Percentiles rank a stretch among this genome's conserved stretches.
Evolutionary conservation across 768 basidiomycete species (phyloP).

Genomic region (Holtermannia corniformis): DNA sequence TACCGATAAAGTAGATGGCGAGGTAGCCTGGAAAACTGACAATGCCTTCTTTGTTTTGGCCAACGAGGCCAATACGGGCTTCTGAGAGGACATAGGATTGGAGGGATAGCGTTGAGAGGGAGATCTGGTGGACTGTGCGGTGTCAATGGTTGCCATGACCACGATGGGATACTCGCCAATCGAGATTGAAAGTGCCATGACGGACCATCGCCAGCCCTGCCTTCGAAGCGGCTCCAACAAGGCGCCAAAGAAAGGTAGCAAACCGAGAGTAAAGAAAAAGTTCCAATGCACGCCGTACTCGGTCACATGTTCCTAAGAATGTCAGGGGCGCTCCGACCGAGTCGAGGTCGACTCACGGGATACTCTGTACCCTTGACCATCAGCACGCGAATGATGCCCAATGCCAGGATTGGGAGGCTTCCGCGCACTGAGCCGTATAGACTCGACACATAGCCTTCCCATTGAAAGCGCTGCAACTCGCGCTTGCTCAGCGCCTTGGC

Average conservation of each 20-base stretch:
- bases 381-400: conserved; percentile 68
- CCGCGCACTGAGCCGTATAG: background rate
- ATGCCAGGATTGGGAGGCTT: conserved; percentile 50
- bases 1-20: conserved; percentile 75
- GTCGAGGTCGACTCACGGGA: conserved; percentile 54
- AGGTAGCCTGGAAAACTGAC: conserved; percentile 73
- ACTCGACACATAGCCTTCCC: background rate
- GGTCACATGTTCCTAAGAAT: conserved; percentile 72
- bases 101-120: conserved; percentile 52
- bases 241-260: conserved; percentile 65
- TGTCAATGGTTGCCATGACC: conserved; percentile 1
- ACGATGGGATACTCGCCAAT: conserved; percentile 35
- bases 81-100: conserved; percentile 58
- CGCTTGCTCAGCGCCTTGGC: conserved; percentile 50
- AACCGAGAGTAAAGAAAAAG: conserved; percentile 86
- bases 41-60: conserved; percentile 86
- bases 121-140: conserved; percentile 58
- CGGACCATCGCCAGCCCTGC: conserved; percentile 49
- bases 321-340: background rate
- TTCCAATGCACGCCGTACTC: conserved; percentile 99
- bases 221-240: conserved; percentile 58
- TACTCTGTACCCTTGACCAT: conserved; percentile 90
- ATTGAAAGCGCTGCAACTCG: background rate
- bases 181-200: conserved; percentile 56
- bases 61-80: conserved; percentile 56